Base-by-base conservation (phyloP, 169 alveolate species). In the Plasmodium inui region DNA sequence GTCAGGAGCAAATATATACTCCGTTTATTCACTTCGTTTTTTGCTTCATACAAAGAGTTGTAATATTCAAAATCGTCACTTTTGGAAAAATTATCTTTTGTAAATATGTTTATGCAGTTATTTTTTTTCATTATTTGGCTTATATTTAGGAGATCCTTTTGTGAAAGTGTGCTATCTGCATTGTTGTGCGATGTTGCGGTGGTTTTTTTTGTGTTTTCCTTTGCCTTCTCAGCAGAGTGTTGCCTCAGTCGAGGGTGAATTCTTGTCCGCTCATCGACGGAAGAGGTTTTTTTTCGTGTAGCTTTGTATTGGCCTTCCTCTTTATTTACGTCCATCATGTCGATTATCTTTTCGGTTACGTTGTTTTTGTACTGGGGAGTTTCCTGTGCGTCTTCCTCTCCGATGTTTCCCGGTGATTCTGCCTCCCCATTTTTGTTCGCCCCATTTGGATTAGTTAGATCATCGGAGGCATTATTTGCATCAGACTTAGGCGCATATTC, bases 91-190 rank as follows among this genome's bases (percentile, higher is more conserved):
- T 80, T 88, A 46, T 88, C 61, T 88, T 88, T 88, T 79, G 94
- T 79, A 88, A 88, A 88, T 34, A 88, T 88, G 55, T 88, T 88
- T 57, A 88, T 73, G 50, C 34, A 79, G 84, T 79, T 88, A 30
- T 88, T 88, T 79, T 88, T 88, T 79, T 88, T 79, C 61, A 88
- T 79, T 80, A 76, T 88, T 78, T 88, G 84, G 82, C 73, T 88
- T 39, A 88, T 57, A 37, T 79, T 34, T 19, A 67, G 10, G 46
- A 53, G 46, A 79, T 88, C 94, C 76, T 88, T 88, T 86, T 86
- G 86, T 14, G 80, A 41, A 12, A 82, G 61, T 26, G 19, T 82
- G 22, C 71, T 32, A 22, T 82, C 41, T 28, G 22, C 19, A 32
- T 39, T 32, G 41, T 30, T 17, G 6, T 14, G 57, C 12, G 14